Conservation (phyloP, 768 basidiomycete genomes). For the Nidularia sp. region DNA sequence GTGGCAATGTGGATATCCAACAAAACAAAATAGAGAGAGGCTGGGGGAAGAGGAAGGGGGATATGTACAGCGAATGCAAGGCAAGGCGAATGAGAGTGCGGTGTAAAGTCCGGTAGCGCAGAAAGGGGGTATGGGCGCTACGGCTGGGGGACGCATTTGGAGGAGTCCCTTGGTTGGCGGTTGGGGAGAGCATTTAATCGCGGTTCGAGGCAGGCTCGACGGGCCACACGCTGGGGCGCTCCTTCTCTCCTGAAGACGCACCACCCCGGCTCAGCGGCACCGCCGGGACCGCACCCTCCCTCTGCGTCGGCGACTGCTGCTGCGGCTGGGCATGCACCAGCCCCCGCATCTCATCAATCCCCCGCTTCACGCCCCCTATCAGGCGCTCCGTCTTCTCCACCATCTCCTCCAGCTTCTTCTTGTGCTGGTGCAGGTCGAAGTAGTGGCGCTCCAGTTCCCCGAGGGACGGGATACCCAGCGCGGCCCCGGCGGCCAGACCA, state of each 20-base stretch:
- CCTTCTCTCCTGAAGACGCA: background rate
- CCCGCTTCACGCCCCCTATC: conserved; percentile 68
- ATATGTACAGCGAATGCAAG: too few relatives aligned
- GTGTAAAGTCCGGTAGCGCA: too few relatives aligned
- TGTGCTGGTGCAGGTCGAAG: conserved; percentile 56
- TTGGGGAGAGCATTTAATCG: background rate
- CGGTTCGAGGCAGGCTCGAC: background rate
- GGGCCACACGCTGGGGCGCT: background rate
- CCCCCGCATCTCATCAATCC: conserved; percentile 70
- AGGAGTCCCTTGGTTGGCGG: background rate
- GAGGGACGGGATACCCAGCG: conserved; percentile 39
- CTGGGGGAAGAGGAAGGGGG: too few relatives aligned
- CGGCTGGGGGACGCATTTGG: too few relatives aligned
- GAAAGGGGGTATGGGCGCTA: too few relatives aligned
- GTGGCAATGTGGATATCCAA: too few relatives aligned
- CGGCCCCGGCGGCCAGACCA: conserved; percentile 30
- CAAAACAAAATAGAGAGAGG: too few relatives aligned
- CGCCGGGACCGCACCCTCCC: background rate
- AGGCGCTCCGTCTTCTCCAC: conserved; percentile 70
- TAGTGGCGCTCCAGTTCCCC: conserved; percentile 74
- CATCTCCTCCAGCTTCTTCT: conserved; percentile 67
- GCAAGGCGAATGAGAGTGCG: too few relatives aligned
- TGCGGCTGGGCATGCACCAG: conserved; percentile 12
- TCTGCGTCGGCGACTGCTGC: conserved; percentile 4
- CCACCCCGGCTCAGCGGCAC: background rate